Conservation (phyloP, 1,284 basidiomycete species). For the Moniliella sp. region DNA sequence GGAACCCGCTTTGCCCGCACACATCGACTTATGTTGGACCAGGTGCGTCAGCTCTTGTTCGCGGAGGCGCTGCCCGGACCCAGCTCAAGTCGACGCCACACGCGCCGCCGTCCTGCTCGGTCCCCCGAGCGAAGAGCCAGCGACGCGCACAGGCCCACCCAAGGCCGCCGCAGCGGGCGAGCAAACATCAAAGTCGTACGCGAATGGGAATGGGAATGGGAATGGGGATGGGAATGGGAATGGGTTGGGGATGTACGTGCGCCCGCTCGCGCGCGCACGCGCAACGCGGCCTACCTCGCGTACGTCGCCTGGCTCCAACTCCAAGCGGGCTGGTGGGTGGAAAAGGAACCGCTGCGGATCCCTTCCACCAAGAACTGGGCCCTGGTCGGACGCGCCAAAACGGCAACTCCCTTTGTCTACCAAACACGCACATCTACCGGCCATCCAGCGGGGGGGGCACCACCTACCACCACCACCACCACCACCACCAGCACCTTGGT, state of each 20-base stretch:
- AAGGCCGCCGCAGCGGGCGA: too few species aligned
- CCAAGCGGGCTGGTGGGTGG: conserved; percentile 61
- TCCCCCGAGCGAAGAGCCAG: conserved; percentile 2
- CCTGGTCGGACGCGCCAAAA: conserved; percentile 47
- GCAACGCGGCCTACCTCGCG: conserved; percentile 30
- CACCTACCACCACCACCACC: too few species aligned
- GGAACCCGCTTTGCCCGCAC: conserved; percentile 10
- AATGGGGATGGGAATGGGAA: conserved; percentile 54
- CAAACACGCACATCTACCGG: too few species aligned
- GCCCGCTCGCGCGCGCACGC: conserved; percentile 38
- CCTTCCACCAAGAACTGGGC: conserved; percentile 84
- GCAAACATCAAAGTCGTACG: too few species aligned
- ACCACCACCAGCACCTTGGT: too few species aligned
- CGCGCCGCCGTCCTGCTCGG: conserved; percentile 11
- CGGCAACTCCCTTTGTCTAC: neutral
- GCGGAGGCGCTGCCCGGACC: conserved; percentile 34
- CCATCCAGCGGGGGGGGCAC: too few species aligned
- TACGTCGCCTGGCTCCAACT: conserved; percentile 28
- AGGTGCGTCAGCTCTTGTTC: conserved; percentile 6
- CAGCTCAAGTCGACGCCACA: conserved; percentile 21
- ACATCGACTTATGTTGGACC: too few species aligned
- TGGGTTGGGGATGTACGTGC: conserved; percentile 66
- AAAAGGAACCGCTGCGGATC: conserved; percentile 65
- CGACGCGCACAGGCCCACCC: conserved; percentile 11
- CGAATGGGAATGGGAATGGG: too few species aligned